phyloP scores from a whole-genome alignment of 1,284 basidiomycete genomes.

The Entoloma clypeatum region DNA sequence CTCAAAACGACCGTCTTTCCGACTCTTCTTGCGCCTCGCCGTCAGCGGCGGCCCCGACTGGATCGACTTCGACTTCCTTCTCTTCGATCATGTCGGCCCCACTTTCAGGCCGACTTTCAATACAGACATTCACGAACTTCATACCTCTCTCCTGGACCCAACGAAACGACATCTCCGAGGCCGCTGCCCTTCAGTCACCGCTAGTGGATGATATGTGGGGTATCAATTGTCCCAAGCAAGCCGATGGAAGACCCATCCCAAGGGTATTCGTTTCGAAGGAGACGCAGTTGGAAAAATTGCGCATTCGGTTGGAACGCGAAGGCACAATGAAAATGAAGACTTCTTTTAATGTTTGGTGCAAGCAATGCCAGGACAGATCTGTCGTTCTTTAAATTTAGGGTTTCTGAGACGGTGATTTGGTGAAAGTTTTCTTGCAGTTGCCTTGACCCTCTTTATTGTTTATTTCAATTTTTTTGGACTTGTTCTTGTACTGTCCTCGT shows the following conservation, averaged over 20 bases:
- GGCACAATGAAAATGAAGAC: conserved; percentile 27
- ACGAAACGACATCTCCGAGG: conserved; percentile 8
- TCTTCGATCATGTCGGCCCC: conserved; percentile 49
- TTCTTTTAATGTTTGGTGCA: conserved; percentile 36
- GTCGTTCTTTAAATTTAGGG: conserved; percentile 43
- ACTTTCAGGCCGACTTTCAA: conserved; percentile 45
- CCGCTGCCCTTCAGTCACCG: conserved; percentile 20
- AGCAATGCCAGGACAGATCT: conserved; percentile 36
- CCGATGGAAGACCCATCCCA: no score
- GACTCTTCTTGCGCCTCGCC: conserved; percentile 4
- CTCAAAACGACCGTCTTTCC: conserved; percentile 10
- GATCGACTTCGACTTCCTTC: conserved; percentile 28
- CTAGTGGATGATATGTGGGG: no score
- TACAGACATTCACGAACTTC: conserved; percentile 52
- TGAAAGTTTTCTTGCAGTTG: not conserved
- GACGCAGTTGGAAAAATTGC: conserved; percentile 59
- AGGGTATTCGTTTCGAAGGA: conserved; percentile 54
- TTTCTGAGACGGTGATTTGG: not conserved
- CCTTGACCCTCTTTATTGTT: conserved; percentile 5
- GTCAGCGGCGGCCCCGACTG: conserved; percentile 13
- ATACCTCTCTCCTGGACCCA: conserved; percentile 51
- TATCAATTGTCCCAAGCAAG: no score
- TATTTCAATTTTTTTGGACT: conserved; percentile 16
- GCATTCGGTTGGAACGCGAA: conserved; percentile 45
- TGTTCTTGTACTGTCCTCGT: conserved; percentile 8